Evolutionary conservation across 2,329 filamentous ascomycete genomes (phyloP).

Genomic region (Trichoderma koningiopsis): DNA sequence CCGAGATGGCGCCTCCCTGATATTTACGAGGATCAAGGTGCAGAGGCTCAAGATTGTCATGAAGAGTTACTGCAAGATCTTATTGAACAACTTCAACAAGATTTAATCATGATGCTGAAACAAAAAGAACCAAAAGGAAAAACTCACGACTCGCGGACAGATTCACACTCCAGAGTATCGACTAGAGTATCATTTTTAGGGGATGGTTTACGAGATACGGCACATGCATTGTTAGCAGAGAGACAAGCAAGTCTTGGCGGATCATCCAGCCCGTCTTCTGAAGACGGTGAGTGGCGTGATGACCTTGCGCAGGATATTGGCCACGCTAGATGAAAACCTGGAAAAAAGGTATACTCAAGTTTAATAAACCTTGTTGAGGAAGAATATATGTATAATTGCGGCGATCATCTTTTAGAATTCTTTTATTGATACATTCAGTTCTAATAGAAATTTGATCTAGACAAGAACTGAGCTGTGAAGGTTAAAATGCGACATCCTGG

Average conservation of each 20-base stretch:
- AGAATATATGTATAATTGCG: no score
- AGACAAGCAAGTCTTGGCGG: neutral
- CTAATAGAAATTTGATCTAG: no score
- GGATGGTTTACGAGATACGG: neutral
- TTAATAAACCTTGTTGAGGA: no score
- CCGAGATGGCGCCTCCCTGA: neutral
- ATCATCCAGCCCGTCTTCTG: neutral
- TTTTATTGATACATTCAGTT: no score
- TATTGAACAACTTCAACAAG: neutral
- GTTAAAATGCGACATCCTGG: no score
- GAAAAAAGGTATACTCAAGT: neutral
- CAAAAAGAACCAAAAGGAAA: neutral
- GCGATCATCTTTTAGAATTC: no score
- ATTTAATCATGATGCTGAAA: neutral
- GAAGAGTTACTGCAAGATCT: neutral
- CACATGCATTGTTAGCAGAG: neutral
- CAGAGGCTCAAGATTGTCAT: neutral
- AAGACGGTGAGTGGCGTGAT: neutral
- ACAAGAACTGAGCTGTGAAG: no score
- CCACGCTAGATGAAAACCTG: neutral
- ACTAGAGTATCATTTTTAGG: neutral
- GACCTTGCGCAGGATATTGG: neutral
- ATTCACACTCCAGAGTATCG: neutral
- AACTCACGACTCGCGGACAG: neutral
- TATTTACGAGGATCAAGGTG: neutral